These are phyloP conservation scores for Termitomyces sp. DNA, from an alignment of 1,284 basidiomycete species.

Conservation along the genomic window DNA sequence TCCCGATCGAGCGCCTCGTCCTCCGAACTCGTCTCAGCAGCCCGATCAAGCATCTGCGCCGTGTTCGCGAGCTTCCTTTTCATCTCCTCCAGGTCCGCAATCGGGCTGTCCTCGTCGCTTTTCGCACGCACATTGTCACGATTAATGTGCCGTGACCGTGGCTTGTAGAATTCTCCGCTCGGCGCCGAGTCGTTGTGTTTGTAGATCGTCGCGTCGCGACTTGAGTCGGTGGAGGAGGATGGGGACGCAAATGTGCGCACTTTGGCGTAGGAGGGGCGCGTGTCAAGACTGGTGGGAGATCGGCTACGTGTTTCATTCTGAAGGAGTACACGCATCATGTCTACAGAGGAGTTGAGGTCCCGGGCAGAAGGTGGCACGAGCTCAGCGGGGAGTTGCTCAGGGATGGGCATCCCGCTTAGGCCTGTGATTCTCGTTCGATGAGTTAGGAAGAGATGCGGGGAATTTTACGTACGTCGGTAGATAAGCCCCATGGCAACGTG, in stretches of 20 bases:
- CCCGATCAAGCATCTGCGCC: slow-evolving; percentile 77
- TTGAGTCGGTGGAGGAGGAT: slow-evolving; percentile 44
- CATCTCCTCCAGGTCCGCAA: slow-evolving; percentile 79
- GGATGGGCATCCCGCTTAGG: slow-evolving; percentile 90
- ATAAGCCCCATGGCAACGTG: slow-evolving; percentile 99
- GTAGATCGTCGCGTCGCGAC: slow-evolving; percentile 89
- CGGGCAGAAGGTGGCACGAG: slow-evolving; percentile 90
- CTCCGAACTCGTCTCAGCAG: slow-evolving; percentile 64
- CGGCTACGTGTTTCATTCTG: slow-evolving; percentile 75
- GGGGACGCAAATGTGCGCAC: slow-evolving; percentile 57
- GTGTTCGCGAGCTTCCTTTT: slow-evolving; percentile 84
- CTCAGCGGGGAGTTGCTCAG: slow-evolving; percentile 83
- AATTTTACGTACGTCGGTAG: slow-evolving; percentile 75
- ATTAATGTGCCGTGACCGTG: slow-evolving; percentile 86
- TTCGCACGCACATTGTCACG: slow-evolving; percentile 77
- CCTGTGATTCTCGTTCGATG: slow-evolving; percentile 37
- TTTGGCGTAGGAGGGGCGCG: slow-evolving; percentile 56
- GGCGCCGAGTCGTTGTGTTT: slow-evolving; percentile 67
- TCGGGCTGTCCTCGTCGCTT: slow-evolving; percentile 65
- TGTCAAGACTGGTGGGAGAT: slow-evolving; percentile 41
- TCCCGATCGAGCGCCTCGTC: slow-evolving; percentile 90
- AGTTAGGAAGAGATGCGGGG: background rate
- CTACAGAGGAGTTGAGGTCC: slow-evolving; percentile 89
- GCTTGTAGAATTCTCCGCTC: slow-evolving; percentile 71
- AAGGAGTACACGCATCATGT: slow-evolving; percentile 87